phyloP scores from a whole-genome alignment of 1,284 basidiomycete species.

The Singerocomus inundabilis region DNA sequence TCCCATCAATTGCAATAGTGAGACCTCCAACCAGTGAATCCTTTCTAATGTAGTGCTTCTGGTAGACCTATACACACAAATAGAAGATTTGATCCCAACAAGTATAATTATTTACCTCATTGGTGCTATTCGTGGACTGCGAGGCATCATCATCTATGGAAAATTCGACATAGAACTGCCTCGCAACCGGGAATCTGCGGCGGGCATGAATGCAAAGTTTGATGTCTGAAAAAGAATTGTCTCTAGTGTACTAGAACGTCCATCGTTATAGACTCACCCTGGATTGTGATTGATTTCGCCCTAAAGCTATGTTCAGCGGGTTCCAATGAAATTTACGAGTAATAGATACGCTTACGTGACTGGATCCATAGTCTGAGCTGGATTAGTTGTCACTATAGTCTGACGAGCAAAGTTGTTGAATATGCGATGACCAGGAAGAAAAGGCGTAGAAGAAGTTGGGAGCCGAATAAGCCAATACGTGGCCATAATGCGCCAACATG shows the following conservation, averaged over 20 bases:
- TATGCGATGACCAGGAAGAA: not conserved
- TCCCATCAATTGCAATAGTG: not conserved
- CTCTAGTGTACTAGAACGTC: not conserved
- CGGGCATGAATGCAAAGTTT: not conserved
- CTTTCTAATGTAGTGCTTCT: not conserved
- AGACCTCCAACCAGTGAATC: not conserved
- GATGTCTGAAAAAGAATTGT: constrained; percentile 1
- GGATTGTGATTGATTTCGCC: not conserved
- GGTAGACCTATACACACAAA: constrained; percentile 12
- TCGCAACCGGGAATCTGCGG: not conserved
- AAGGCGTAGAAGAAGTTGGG: not conserved
- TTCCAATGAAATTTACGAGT: not conserved
- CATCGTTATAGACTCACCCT: not conserved
- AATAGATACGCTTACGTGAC: not conserved
- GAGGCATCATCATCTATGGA: not conserved
- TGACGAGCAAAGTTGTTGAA: not conserved
- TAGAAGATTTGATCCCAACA: constrained; percentile 1
- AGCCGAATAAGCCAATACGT: not conserved
- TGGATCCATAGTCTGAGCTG: not conserved
- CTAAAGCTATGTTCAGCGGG: not conserved
- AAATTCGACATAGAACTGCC: not conserved
- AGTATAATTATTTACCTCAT: not conserved
- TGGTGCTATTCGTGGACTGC: not conserved
- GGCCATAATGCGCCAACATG: no score
- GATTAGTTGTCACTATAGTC: no score